Evolutionary conservation across 2,329 filamentous ascomycete genomes (phyloP), one percentile per base, ranked within the genome.

Genomic region (Colletotrichum navitas): DNA sequence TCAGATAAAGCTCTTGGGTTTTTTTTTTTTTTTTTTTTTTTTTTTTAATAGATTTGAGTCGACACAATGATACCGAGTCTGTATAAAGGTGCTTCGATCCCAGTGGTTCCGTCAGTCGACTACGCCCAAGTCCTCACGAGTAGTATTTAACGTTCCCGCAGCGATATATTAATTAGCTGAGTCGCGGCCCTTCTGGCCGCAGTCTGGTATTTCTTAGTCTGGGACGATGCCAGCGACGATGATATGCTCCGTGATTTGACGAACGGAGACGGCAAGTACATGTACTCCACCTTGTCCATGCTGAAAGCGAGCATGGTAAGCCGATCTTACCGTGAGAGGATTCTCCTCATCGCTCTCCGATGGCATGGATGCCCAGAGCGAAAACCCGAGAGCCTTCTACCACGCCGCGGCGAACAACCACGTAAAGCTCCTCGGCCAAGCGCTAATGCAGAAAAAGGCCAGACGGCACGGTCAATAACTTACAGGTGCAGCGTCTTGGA

Each of bases 301-400:
- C 49, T 71, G 24, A 47, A 51, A 18, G 68, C 68, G 6, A 55
- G 68, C 16, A 67, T 49, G 32, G 56, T 67, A 5, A 43, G 29
- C 26, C 36, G 43, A 4, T 51, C 36, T 14, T 71, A 67, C 21
- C 56, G 51, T 16, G 24, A 39, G 5, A 54, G 2, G 2, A 66
- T 61, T 32, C 41, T 54, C 18, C n/a, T 12, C 1, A 43, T 54
- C 32, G 47, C 63, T 16, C 67, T 70, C 26, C 56, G 41, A 2
- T 67, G 63, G 67, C 63, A 70, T 21, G 67, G 67, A 70, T 21
- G 63, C 63, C 2, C 3, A 1, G 1, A 55, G 63, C 55, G 55
- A 61, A 34, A 49, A 66, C 26, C 63, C 67, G 2, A 16, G 18
- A 16, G 67, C 67, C 41, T 14, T 66, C 54, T 55, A 61, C 32